These are phyloP conservation scores for Phlyctochytrium arcticum DNA, from an alignment of 192 early-diverging fungal species.

Conservation along the genomic window DNA sequence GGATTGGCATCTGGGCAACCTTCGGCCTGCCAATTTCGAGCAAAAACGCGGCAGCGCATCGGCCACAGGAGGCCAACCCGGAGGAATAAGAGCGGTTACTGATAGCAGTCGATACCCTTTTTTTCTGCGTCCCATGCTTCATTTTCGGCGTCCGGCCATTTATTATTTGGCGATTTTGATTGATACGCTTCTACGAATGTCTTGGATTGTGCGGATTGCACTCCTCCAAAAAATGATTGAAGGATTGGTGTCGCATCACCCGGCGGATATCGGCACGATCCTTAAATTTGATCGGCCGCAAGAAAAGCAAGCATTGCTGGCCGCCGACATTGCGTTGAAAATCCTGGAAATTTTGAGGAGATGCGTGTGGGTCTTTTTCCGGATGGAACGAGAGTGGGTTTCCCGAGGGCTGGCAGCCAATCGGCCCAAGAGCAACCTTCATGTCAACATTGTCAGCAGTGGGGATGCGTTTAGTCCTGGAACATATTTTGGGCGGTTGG, in stretches of 20 bases:
- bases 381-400: slow-evolving; percentile 80
- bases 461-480: background rate
- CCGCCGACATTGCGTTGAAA: slow-evolving; percentile 72
- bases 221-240: slow-evolving; percentile 10
- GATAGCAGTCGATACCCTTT: slow-evolving; percentile 20
- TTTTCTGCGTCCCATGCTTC: slow-evolving; percentile 59
- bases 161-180: slow-evolving; percentile 80
- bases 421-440: too few species aligned
- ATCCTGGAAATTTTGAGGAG: slow-evolving; percentile 76
- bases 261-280: background rate
- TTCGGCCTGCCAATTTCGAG: too few species aligned
- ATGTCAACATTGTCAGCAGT: background rate
- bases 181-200: slow-evolving; percentile 77
- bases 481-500: background rate
- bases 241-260: too few species aligned
- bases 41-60: background rate
- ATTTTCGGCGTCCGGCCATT: slow-evolving; percentile 55
- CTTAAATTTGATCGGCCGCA: slow-evolving; percentile 37
- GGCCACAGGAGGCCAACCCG: too few species aligned
- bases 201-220: slow-evolving; percentile 75
- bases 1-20: slow-evolving; percentile 65
- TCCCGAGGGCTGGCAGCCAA: background rate
- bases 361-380: slow-evolving; percentile 94
- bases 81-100: too few species aligned
- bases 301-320: slow-evolving; percentile 62